Percentiles rank a stretch among this genome's conserved stretches.
These are phyloP conservation scores for Trichoderma sp. DNA, from an alignment of 2,329 filamentous ascomycete genomes.

Conservation along the genomic window DNA sequence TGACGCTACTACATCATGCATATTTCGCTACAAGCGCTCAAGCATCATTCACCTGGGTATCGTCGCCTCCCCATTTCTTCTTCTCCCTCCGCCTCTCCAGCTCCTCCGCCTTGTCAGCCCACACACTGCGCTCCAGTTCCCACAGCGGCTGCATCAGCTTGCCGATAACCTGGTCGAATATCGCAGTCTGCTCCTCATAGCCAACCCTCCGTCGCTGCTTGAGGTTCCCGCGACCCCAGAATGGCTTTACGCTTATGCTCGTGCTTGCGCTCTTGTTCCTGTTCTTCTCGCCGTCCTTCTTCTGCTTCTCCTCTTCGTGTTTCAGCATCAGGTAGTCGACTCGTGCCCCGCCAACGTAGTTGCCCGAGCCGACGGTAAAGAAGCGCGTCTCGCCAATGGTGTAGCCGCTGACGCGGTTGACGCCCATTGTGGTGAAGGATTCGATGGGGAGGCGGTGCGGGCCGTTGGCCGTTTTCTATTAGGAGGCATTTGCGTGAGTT, in stretches of 20 bases:
- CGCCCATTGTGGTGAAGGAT: slow-evolving; percentile 28
- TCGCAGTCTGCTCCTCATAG: slow-evolving; percentile 2
- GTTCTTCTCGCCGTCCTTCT: neutral
- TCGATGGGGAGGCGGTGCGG: slow-evolving; percentile 32
- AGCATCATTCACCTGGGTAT: neutral
- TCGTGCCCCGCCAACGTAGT: slow-evolving; percentile 28
- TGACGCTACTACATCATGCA: neutral
- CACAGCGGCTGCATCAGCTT: slow-evolving; percentile 61
- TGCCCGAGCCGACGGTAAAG: slow-evolving; percentile 31
- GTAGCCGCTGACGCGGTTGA: neutral
- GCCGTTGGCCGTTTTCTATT: slow-evolving; percentile 33
- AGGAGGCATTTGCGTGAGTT: neutral
- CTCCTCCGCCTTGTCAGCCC: slow-evolving; percentile 44
- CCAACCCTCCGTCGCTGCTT: slow-evolving; percentile 47
- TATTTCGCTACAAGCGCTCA: neutral
- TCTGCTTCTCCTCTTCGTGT: neutral
- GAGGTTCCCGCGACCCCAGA: slow-evolving; percentile 25
- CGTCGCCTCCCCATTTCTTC: neutral
- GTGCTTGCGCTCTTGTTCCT: neutral
- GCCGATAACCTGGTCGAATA: slow-evolving; percentile 46
- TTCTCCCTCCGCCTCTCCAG: neutral
- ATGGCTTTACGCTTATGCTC: neutral
- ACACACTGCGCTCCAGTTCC: slow-evolving; percentile 69
- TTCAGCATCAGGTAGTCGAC: slow-evolving; percentile 25
- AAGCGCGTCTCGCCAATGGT: slow-evolving; percentile 28